Percentiles rank a stretch among this genome's conserved stretches.
Evolutionary conservation across 306 rosid species (phyloP).

Genomic region (Prosopis cineraria): DNA sequence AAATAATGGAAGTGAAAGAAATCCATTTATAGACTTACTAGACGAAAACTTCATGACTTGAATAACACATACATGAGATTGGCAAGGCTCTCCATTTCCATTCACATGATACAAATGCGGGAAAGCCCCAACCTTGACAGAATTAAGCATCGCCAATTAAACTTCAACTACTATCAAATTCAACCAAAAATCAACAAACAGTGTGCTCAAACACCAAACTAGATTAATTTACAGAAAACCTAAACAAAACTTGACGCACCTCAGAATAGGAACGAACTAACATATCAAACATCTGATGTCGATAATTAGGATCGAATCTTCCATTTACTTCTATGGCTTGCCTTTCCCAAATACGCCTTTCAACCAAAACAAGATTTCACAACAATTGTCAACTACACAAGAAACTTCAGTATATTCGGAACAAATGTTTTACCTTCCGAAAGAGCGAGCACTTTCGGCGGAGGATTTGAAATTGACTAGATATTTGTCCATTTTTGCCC

Average conservation of each 20-base stretch:
- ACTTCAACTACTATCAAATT: background rate
- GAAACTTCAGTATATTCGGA: too few species aligned
- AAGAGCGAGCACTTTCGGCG: background rate
- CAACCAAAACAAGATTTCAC: conserved; percentile 12
- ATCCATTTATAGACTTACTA: background rate
- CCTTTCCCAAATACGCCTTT: conserved; percentile 61
- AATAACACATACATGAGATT: conserved; percentile 54
- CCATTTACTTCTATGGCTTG: conserved; percentile 66
- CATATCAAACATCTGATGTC: conserved; percentile 56
- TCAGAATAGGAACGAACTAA: conserved; percentile 68
- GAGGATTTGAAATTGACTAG: conserved; percentile 37
- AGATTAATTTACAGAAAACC: background rate
- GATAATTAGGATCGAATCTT: conserved; percentile 50
- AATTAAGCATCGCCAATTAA: background rate
- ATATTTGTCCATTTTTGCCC: conserved; percentile 61
- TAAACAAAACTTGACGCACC: conserved; percentile 37
- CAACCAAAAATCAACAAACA: background rate
- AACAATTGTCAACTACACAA: background rate
- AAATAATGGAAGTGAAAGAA: background rate
- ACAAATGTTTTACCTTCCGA: conserved; percentile 40
- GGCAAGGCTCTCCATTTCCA: conserved; percentile 44
- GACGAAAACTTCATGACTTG: background rate
- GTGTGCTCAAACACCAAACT: background rate
- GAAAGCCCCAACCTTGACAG: conserved; percentile 54
- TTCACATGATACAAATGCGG: conserved; percentile 54